phyloP scores from a whole-genome alignment of 2,329 filamentous ascomycete species.

The Sordariomycetes sp. region DNA sequence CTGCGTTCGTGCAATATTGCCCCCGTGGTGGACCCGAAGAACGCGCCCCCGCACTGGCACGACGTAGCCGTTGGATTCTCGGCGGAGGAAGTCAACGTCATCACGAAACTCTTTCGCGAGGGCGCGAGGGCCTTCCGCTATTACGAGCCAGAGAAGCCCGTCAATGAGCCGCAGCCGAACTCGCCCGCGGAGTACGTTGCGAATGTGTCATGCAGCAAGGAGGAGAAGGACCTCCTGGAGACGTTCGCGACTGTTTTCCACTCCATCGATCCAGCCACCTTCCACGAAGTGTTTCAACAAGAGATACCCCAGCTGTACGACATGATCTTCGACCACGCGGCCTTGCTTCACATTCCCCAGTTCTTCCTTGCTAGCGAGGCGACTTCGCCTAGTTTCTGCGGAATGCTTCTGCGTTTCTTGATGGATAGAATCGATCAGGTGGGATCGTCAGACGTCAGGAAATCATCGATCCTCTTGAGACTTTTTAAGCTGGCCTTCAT shows the following conservation, averaged over 20 bases:
- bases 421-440: conserved; percentile 97
- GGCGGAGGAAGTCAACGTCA: conserved; percentile 90
- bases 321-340: conserved; percentile 95
- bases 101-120: conserved; percentile 95
- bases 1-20: conserved; percentile 79
- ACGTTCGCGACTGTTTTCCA: conserved; percentile 98
- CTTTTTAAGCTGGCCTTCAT: conserved; percentile 99
- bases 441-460: conserved; percentile 81
- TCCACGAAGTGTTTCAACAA: conserved; percentile 96
- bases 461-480: conserved; percentile 82
- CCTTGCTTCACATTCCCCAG: conserved; percentile 87
- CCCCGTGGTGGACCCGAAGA: conserved; percentile 59
- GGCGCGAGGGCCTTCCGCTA: conserved; percentile 95
- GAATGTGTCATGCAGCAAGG: conserved; percentile 85
- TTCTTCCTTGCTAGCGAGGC: conserved; percentile 98
- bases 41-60: conserved; percentile 81
- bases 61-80: conserved; percentile 96
- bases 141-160: conserved; percentile 77
- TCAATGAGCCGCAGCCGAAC: conserved; percentile 22
- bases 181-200: conserved; percentile 87
- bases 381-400: conserved; percentile 93
- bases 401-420: conserved; percentile 93
- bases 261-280: conserved; percentile 94
- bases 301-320: conserved; percentile 96
- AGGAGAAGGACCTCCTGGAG: conserved; percentile 95